These are phyloP conservation scores for Globisporangium acanthophoron DNA, from an alignment of 352 stramenopile species.

Conservation along the genomic window DNA sequence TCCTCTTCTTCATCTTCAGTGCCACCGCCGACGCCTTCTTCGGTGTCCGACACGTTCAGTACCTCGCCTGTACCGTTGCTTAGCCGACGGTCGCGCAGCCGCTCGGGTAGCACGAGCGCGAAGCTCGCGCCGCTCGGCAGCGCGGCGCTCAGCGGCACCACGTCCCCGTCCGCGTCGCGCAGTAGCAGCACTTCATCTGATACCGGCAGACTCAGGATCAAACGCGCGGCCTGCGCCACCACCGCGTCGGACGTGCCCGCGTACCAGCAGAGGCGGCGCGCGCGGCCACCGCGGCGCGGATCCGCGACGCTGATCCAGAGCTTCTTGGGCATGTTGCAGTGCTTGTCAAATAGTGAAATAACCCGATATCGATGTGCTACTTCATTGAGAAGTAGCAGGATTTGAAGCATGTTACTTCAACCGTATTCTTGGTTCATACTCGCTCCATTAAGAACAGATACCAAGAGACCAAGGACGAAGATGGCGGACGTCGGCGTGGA, in stretches of 20 bases:
- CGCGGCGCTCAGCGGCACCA: conserved; percentile 32
- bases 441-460: neutral
- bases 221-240: conserved; percentile 34
- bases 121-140: conserved; percentile 30
- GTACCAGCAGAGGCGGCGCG: conserved; percentile 48
- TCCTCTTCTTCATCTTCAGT: no score
- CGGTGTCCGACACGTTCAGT: no score
- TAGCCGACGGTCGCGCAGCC: no score
- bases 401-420: no score
- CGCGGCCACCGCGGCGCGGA: conserved; percentile 4
- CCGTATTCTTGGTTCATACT: no score
- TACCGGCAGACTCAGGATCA: conserved; percentile 25
- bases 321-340: conserved; percentile 4
- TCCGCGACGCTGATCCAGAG: conserved; percentile 14
- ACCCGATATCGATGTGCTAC: neutral
- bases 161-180: conserved; percentile 34
- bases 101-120: conserved; percentile 20
- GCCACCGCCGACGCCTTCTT: no score
- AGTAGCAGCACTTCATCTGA: conserved; percentile 24
- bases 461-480: neutral
- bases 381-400: no score
- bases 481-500: conserved; percentile 15
- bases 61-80: no score
- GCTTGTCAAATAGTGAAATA: neutral
- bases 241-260: conserved; percentile 42